A percentile compares a stretch with the other conserved stretches of the same genome.
phyloP scores from a whole-genome alignment of 2,329 filamentous ascomycete genomes.

The Zopfia rhizophila region DNA sequence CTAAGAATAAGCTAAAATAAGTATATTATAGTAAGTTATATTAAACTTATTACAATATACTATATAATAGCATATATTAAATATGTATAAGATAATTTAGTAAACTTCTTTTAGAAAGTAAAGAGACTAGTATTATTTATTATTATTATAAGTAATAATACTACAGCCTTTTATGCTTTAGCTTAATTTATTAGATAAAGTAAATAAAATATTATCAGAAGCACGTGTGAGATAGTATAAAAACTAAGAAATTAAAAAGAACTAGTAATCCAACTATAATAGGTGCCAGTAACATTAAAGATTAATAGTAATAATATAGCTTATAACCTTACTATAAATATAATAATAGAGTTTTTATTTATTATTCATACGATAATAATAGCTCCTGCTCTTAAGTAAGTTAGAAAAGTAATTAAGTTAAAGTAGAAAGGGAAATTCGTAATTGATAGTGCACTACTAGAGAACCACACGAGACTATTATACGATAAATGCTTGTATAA shows the following conservation, averaged over 20 bases:
- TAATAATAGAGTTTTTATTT: no score
- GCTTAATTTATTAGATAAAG: conserved; percentile 1
- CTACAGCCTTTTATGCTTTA: conserved; percentile 3
- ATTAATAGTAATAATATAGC: neutral
- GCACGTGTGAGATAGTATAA: conserved; percentile 2
- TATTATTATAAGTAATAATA: conserved; percentile 6
- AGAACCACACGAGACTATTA: no score
- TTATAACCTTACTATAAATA: no score
- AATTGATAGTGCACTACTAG: no score
- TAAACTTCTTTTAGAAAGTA: neutral
- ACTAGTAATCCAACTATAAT: conserved; percentile 1
- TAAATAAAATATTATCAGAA: conserved; percentile 3
- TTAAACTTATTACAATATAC: conserved; percentile 3
- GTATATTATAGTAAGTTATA: no score
- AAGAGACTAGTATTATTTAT: conserved; percentile 2
- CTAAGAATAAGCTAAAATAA: no score
- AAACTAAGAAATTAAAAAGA: conserved; percentile 3
- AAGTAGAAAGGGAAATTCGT: no score
- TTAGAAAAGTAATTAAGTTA: no score
- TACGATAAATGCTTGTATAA: no score
- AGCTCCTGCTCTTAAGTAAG: no score
- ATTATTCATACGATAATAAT: no score
- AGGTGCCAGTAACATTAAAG: conserved; percentile 2
- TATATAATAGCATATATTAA: neutral
- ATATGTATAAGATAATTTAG: conserved; percentile 1